Evolutionary conservation across 192 early-diverging fungal genomes (phyloP), one percentile per base, ranked within the genome.

Genomic region (Umbelopsis isabellina): DNA sequence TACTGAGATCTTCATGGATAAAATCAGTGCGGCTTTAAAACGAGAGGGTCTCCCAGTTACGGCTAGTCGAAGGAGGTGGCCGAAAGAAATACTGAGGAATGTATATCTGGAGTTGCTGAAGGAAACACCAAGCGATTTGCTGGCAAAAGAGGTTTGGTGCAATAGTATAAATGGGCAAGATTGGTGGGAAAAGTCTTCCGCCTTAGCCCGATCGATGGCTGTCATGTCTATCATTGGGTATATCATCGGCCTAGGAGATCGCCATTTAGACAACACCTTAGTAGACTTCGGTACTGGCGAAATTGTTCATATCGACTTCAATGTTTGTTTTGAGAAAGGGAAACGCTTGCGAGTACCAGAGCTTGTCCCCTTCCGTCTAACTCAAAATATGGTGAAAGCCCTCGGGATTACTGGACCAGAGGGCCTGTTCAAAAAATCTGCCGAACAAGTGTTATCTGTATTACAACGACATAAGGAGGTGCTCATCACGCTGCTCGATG

Each of bases 291-390:
- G 73, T 4, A 88, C 91, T 1, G 97, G 91, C 3, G 95, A 96
- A 61, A 68, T 97, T 13, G 88, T 98, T 44, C 97, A 98, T 76
- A 98, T 98, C 47, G 97, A 98, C 75, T 87, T 97, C 48, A 97
- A 96, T 16, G 96, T 98, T 49, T 94, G 95, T 15, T 98, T 98
- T 83, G 97, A 98, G 68, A 89, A 94, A 75, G 97, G 97, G 18
- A 93, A 90, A 76, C 76, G 91, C 25, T 78, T 98, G 13, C 83
- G 92, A 2, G 87, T 92, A 18, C 96, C 97, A 18, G 97, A 98
- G 80, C 78, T 91, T 23, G 93, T 98, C 0, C 97, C 97, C 7
- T 98, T 96, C 72, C 85, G 97, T 30, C 76, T 99, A 53, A 97
- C 95, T 5, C 85, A 90, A 45, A 94, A 99, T 69, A 87, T 98